Conservation (phyloP, 2,329 filamentous ascomycete genomes). For the Neocucurbitaria cava region DNA sequence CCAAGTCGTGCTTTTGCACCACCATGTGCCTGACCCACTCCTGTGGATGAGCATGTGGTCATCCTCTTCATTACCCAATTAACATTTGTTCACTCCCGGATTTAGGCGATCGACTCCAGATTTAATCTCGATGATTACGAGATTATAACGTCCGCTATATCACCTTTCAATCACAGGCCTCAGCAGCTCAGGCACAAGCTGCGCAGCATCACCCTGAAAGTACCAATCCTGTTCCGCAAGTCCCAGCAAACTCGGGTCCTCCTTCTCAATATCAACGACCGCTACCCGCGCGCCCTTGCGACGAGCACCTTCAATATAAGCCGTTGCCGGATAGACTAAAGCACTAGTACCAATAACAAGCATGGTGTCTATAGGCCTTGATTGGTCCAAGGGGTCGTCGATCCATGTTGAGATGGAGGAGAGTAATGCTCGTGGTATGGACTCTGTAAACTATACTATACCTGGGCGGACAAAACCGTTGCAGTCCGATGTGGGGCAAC, state of each 20-base stretch:
- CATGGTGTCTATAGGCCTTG: conserved; percentile 25
- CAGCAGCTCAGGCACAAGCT: conserved; percentile 60
- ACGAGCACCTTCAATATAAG: conserved; percentile 25
- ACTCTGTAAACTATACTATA: conserved; percentile 28
- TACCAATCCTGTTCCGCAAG: conserved; percentile 62
- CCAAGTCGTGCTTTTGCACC: neutral
- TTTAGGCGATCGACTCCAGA: neutral
- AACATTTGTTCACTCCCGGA: neutral
- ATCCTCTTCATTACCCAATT: neutral
- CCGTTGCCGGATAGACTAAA: conserved; percentile 27
- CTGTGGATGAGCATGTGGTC: neutral
- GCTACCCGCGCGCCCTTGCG: conserved; percentile 26
- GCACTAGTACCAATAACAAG: conserved; percentile 31
- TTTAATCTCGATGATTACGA: neutral
- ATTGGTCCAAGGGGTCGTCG: conserved; percentile 1
- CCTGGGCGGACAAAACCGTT: conserved; percentile 24
- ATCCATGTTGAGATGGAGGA: conserved; percentile 8
- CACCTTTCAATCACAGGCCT: neutral
- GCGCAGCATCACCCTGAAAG: conserved; percentile 65
- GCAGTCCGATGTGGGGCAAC: conserved; percentile 11
- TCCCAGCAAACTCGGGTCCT: conserved; percentile 18
- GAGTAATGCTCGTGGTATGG: conserved; percentile 37
- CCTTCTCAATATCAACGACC: conserved; percentile 22
- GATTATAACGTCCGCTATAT: neutral
- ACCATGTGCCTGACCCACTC: neutral